Evolutionary conservation across 2,329 filamentous ascomycete species (phyloP).

Genomic region (Fusarium begoniae): DNA sequence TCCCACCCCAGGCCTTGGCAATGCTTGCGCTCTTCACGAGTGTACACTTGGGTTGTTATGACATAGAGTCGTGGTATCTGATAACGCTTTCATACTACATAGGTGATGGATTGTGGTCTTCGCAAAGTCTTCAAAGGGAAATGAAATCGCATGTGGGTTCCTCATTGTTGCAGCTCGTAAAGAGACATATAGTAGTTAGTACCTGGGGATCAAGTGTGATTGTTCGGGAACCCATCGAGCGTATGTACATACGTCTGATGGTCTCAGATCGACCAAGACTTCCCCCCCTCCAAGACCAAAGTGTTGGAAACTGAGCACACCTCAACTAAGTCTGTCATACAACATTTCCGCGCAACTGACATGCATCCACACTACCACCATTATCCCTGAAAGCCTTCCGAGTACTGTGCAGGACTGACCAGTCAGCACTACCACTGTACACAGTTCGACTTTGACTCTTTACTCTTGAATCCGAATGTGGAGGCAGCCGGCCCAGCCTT

Average conservation of each 20-base stretch:
- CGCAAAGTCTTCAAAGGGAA: background rate
- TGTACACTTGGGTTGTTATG: background rate
- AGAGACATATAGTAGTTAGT: background rate
- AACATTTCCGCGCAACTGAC: slow-evolving; percentile 17
- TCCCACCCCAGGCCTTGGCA: slow-evolving; percentile 25
- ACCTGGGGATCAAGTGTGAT: background rate
- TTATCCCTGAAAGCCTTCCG: slow-evolving; percentile 10
- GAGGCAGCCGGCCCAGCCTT: slow-evolving; percentile 35
- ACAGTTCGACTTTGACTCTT: background rate
- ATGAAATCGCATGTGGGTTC: background rate
- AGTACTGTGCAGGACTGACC: background rate
- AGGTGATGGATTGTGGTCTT: background rate
- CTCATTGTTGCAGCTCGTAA: background rate
- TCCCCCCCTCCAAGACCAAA: slow-evolving; percentile 35
- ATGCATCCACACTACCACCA: slow-evolving; percentile 17
- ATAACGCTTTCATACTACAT: background rate
- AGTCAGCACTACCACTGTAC: slow-evolving; percentile 5
- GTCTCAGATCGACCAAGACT: slow-evolving; percentile 28
- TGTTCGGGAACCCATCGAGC: background rate
- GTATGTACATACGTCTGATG: slow-evolving; percentile 6
- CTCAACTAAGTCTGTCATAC: slow-evolving; percentile 19
- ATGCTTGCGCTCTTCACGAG: slow-evolving; percentile 30
- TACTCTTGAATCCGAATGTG: slow-evolving; percentile 14
- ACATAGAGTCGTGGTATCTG: background rate
- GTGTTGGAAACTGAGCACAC: slow-evolving; percentile 34